Evolutionary conservation across 2,329 filamentous ascomycete genomes (phyloP), one percentile per base, ranked within the genome.

Genomic region (Colletotrichum lini): DNA sequence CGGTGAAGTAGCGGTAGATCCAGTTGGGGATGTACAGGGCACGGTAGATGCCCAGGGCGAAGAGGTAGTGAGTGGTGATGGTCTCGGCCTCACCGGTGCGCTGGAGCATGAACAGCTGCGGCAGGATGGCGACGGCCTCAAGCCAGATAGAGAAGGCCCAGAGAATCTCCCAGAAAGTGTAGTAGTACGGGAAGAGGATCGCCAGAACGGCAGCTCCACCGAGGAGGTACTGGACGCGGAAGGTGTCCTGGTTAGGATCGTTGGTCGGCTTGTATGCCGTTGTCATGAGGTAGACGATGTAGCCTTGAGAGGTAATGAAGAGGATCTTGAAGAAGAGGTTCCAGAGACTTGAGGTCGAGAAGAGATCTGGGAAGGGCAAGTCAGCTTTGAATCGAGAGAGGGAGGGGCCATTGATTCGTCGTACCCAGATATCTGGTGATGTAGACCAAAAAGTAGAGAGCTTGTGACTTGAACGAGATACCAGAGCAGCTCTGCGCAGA

Each of bases 121-220:
- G 96, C 72, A 99, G 89, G 77, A 99, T 99, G 63, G 96, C 96
- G 21, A 99, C 96, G 5, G 93, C 92, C 85, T 99, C 96, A 42
- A 99, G 90, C 96, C 96, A 99, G 82, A 99, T 98, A 65, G 93
- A 97, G 82, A 98, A 99, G 26, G 96, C 93, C 96, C 96, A 99
- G 59, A 97, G 88, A 73, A 99, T 94, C 90, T 98, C 96, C 38
- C 90, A 89, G 45, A 92, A 76, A 5, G 89, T 93, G 84, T 97
- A 99, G 78, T 92, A 88, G 84, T 96, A 95, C 1, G 96, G 95
- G 77, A 97, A 93, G 38, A 98, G 78, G 68, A 98, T 78, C 54
- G 93, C 96, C 62, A 98, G 85, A 30, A 95, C 85, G 16, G 91
- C 91, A 72, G 94, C 93, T 65, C 92, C 94, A 54, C 89, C 95